These are phyloP conservation scores for Ramaria rubella DNA, from an alignment of 768 basidiomycete species.

Conservation along the genomic window DNA sequence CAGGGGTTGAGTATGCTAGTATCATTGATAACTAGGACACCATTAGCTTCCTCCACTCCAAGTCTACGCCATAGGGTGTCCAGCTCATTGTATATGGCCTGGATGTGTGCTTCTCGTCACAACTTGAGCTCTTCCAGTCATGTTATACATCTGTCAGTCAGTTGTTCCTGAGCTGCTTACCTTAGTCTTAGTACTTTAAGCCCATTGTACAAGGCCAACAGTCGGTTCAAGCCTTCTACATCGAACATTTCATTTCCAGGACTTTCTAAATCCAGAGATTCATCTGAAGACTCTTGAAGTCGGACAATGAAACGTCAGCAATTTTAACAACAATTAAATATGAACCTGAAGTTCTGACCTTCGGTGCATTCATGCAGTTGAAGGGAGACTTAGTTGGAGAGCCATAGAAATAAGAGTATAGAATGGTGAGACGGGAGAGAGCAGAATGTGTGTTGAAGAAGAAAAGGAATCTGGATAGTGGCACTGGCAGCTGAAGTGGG, in stretches of 20 bases:
- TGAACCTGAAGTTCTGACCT: conserved; percentile 35
- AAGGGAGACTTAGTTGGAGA: conserved; percentile 38
- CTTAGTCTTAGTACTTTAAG: conserved; percentile 45
- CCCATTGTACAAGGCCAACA: conserved; percentile 66
- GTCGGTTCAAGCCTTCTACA: conserved; percentile 79
- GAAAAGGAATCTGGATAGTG: conserved; percentile 15
- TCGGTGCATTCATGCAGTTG: conserved; percentile 45
- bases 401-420: conserved; percentile 65
- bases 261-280: conserved; percentile 34
- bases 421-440: conserved; percentile 50
- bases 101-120: conserved; percentile 75
- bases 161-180: conserved; percentile 12
- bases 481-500: conserved; percentile 26
- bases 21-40: too few relatives aligned
- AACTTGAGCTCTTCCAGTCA: conserved; percentile 66
- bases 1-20: too few relatives aligned
- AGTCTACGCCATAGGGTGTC: conserved; percentile 87
- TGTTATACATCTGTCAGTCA: too few relatives aligned
- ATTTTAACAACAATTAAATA: background rate
- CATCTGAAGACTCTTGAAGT: conserved; percentile 52
- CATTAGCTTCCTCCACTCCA: conserved; percentile 68
- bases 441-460: conserved; percentile 44
- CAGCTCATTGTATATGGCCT: conserved; percentile 89
- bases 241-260: conserved; percentile 35
- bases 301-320: conserved; percentile 48